Evolutionary conservation across 176 grass and related monocot species (phyloP), one percentile per base, ranked within the genome.

Genomic region (Carex cristatella): DNA sequence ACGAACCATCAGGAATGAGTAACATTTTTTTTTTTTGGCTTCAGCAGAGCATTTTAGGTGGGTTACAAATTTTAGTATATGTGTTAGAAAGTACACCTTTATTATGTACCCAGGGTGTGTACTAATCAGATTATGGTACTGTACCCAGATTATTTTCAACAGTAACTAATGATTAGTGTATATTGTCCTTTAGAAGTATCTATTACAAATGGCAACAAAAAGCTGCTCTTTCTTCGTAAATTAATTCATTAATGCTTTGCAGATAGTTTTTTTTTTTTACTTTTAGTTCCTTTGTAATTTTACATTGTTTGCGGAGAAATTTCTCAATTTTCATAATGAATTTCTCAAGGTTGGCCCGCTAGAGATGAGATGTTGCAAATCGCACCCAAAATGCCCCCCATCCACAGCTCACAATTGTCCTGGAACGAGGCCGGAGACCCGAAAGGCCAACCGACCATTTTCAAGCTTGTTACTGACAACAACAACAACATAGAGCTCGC

Each of bases 331-430:
- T 49, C 9, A 49, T 49, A 49, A 49, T 49, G 4, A 77, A 77
- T 55, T 49, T 77, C 48, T 49, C 5, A 8, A 83, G 87, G 91
- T n/a, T 80, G 83, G 12, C 83, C 85, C 69, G 87, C 74, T 79
- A 86, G 46, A 56, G 30, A 96, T 5, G 83, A 91, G 68, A 80
- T 67, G 64, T 72, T 93, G 48, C 91, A 90, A 54, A 46, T 87
- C 65, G 84, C 73, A 40, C 88, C 87, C 10, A 82, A 6, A 48
- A 85, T 44, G 86, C 85, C 91, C 14, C 94, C 89, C 16, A 23
- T 88, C 0, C 40, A 87, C 35, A 49, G 87, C 48, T 46, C 74
- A 5, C 61, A 91, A 61, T 67, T 96, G 28, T 61, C 87, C 1
- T 96, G 91, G 89, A 93, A 82, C 60, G 37, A 86, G 0, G 46